Evolutionary conservation across 164 flowering plant genomes (phyloP).

Genomic region (Annona squamosa): DNA sequence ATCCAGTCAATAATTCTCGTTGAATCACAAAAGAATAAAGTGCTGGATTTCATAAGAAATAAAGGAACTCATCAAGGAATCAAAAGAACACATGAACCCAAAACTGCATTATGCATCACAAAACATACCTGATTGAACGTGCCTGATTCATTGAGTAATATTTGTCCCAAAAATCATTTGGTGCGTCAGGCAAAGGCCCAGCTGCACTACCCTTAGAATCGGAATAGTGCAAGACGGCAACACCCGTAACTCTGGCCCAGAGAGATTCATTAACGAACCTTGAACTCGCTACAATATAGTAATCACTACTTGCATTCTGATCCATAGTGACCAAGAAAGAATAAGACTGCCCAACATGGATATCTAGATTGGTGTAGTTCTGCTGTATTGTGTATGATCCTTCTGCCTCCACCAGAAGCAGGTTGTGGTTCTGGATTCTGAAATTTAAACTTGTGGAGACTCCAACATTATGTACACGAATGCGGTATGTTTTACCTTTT

Average conservation of each 20-base stretch:
- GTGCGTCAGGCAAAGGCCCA: constrained; percentile 68
- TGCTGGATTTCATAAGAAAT: neutral
- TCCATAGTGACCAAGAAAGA: constrained; percentile 71
- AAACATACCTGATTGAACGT: constrained; percentile 56
- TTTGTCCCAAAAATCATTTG: constrained; percentile 44
- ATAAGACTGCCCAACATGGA: constrained; percentile 77
- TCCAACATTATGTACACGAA: constrained; percentile 69
- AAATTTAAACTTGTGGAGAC: constrained; percentile 59
- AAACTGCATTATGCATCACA: constrained; percentile 1
- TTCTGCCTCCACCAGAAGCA: constrained; percentile 64
- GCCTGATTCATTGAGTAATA: constrained; percentile 56
- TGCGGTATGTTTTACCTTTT: constrained; percentile 69
- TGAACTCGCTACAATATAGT: constrained; percentile 77
- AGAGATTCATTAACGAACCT: constrained; percentile 60
- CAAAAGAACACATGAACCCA: neutral
- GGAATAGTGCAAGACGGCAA: constrained; percentile 67
- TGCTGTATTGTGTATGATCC: constrained; percentile 54
- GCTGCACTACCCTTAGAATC: constrained; percentile 58
- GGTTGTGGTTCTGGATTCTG: constrained; percentile 59
- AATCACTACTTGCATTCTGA: constrained; percentile 67
- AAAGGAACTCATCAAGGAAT: neutral
- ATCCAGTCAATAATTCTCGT: neutral
- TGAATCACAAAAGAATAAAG: neutral
- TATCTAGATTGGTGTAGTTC: constrained; percentile 49
- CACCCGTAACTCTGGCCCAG: constrained; percentile 69